phyloP scores from a whole-genome alignment of 768 basidiomycete genomes.

The Tremella yokohamensis region DNA sequence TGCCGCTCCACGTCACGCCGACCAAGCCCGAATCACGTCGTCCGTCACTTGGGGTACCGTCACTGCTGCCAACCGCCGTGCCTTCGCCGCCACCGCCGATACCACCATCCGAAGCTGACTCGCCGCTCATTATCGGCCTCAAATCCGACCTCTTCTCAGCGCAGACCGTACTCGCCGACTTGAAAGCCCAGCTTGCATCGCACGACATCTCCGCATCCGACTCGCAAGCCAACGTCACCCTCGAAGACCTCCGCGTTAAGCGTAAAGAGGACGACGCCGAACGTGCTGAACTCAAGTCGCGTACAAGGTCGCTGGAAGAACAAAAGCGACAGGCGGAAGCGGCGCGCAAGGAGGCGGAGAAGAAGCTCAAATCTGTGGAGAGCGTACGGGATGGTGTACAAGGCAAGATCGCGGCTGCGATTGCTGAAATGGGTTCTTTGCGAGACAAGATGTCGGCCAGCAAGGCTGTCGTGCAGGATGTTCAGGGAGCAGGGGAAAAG shows the following conservation, averaged over 20 bases:
- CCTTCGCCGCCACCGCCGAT: slow-evolving; percentile 3
- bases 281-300: slow-evolving; percentile 72
- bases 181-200: slow-evolving; percentile 28
- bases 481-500: slow-evolving; percentile 59
- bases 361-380: slow-evolving; percentile 71
- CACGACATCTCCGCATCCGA: slow-evolving; percentile 40
- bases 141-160: slow-evolving; percentile 39
- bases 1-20: slow-evolving; percentile 15
- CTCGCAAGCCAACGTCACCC: slow-evolving; percentile 63
- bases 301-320: slow-evolving; percentile 82
- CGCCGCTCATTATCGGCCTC: slow-evolving; percentile 40
- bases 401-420: slow-evolving; percentile 37
- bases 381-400: slow-evolving; percentile 58
- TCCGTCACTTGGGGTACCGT: slow-evolving; percentile 21
- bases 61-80: slow-evolving; percentile 13
- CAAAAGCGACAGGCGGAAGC: slow-evolving; percentile 76
- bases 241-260: slow-evolving; percentile 62
- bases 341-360: slow-evolving; percentile 78
- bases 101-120: slow-evolving; percentile 24
- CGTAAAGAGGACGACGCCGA: slow-evolving; percentile 73
- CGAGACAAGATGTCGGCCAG: slow-evolving; percentile 52
- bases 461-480: slow-evolving; percentile 60
- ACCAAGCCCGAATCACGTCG: slow-evolving; percentile 34
- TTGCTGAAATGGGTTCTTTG: slow-evolving; percentile 40
- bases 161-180: slow-evolving; percentile 36